Conservation (phyloP, 2,329 filamentous ascomycete species). For the Intubia oerlemansii region DNA sequence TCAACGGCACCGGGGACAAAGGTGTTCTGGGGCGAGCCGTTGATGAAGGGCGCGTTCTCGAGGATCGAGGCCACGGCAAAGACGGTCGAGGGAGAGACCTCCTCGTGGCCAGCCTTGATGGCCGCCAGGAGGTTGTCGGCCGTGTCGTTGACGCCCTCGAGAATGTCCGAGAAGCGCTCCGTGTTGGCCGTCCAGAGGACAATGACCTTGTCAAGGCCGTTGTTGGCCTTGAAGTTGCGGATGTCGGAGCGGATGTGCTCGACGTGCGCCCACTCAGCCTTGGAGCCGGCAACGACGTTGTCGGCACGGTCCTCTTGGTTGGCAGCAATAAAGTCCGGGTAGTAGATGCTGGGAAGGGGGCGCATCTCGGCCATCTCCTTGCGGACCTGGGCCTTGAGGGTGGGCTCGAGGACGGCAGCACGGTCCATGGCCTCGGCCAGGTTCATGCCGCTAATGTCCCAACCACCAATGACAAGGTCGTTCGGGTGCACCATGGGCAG, state of each 20-base stretch:
- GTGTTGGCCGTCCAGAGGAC: constrained; percentile 99
- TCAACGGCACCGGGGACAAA: constrained; percentile 86
- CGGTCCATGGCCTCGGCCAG: constrained; percentile 87
- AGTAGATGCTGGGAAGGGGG: constrained; percentile 89
- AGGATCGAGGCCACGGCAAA: constrained; percentile 91
- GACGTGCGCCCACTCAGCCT: constrained; percentile 72
- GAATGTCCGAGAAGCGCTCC: constrained; percentile 79
- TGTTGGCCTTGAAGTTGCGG: constrained; percentile 72
- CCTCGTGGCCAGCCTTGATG: constrained; percentile 69
- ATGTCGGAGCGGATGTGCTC: constrained; percentile 89
- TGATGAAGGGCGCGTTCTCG: constrained; percentile 86
- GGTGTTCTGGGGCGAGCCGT: constrained; percentile 96
- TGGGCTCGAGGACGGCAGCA: constrained; percentile 85
- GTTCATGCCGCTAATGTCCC: constrained; percentile 90
- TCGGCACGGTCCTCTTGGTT: constrained; percentile 96
- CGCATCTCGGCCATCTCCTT: constrained; percentile 85
- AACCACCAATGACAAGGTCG: constrained; percentile 83
- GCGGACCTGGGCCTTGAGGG: constrained; percentile 68
- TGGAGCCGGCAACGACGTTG: constrained; percentile 65
- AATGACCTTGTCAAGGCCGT: constrained; percentile 83
- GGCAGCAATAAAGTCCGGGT: constrained; percentile 96
- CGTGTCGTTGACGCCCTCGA: constrained; percentile 85
- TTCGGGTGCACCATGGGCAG: constrained; percentile 96
- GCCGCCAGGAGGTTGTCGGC: constrained; percentile 80
- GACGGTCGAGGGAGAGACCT: constrained; percentile 87